These are phyloP conservation scores for Apiospora arundinis DNA, from an alignment of 2,329 filamentous ascomycete genomes.

Conservation along the genomic window DNA sequence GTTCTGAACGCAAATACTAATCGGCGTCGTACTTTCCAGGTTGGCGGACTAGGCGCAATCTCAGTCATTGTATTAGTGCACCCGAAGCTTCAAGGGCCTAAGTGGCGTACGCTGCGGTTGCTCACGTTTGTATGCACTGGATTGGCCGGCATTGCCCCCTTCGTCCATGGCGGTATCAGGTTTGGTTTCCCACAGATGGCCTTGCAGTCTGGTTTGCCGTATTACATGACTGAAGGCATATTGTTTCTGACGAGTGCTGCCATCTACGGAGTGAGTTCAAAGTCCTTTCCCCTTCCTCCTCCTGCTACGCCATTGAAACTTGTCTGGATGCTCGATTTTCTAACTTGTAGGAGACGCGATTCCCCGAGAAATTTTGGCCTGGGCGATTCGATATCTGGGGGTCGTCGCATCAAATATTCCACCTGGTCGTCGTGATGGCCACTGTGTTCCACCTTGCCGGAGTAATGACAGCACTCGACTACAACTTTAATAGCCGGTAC, in stretches of 20 bases:
- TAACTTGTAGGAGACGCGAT: constrained; percentile 41
- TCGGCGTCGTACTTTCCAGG: constrained; percentile 34
- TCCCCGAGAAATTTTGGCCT: constrained; percentile 50
- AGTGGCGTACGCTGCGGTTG: constrained; percentile 44
- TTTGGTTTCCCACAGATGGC: constrained; percentile 46
- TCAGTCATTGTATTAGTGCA: constrained; percentile 44
- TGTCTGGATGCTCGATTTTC: constrained; percentile 22
- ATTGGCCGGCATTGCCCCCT: constrained; percentile 46
- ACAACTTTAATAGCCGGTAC: constrained; percentile 24
- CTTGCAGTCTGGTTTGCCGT: constrained; percentile 47
- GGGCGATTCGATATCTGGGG: constrained; percentile 52
- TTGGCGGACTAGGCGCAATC: constrained; percentile 39
- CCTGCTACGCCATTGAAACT: not conserved
- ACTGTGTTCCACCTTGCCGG: constrained; percentile 47
- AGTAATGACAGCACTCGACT: constrained; percentile 36
- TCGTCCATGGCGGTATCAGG: constrained; percentile 45
- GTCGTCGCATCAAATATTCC: constrained; percentile 54
- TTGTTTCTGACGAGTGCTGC: constrained; percentile 45
- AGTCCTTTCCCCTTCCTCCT: not conserved
- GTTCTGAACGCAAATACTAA: not conserved
- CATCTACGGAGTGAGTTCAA: constrained; percentile 46
- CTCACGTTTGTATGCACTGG: constrained; percentile 46
- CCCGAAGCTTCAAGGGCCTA: constrained; percentile 43
- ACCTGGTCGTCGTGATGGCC: constrained; percentile 50
- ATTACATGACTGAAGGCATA: constrained; percentile 47